Percentiles rank a stretch among this genome's conserved stretches.
phyloP scores from a whole-genome alignment of 768 basidiomycete genomes.

The Phlebiopsis gigantea region DNA sequence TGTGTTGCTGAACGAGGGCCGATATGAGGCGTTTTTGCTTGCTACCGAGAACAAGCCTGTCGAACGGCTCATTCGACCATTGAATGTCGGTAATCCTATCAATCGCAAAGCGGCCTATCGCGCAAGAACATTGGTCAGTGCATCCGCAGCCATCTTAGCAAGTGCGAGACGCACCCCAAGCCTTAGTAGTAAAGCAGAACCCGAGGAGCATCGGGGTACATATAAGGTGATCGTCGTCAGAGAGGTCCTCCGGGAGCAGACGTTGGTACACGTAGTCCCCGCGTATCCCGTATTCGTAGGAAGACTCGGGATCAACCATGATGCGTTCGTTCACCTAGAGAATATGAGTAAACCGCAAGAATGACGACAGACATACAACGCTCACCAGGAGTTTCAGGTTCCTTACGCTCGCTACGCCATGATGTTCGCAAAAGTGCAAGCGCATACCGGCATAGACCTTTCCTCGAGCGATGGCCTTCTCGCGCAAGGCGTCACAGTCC shows the following conservation, averaged over 20 bases:
- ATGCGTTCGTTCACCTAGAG: conserved; percentile 6
- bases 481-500: neutral
- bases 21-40: conserved; percentile 30
- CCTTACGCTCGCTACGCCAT: neutral
- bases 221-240: conserved; percentile 1
- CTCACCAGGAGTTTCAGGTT: neutral
- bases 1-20: conserved; percentile 23
- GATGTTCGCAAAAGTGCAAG: neutral
- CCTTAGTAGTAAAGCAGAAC: conserved; percentile 8
- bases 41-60: conserved; percentile 27
- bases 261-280: neutral
- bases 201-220: conserved; percentile 7
- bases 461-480: neutral
- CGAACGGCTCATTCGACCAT: conserved; percentile 33
- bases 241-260: neutral
- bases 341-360: neutral
- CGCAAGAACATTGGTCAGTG: neutral
- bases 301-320: conserved; percentile 5
- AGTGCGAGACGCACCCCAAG: conserved; percentile 1
- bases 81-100: conserved; percentile 22
- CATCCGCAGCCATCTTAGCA: neutral
- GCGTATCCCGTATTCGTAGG: neutral
- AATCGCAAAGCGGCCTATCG: conserved; percentile 26
- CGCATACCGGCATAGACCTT: neutral
- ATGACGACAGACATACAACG: neutral